Evolutionary conservation across 352 stramenopile species (phyloP), one percentile per base, ranked within the genome.

Genomic region (Pythium scleroteichum): DNA sequence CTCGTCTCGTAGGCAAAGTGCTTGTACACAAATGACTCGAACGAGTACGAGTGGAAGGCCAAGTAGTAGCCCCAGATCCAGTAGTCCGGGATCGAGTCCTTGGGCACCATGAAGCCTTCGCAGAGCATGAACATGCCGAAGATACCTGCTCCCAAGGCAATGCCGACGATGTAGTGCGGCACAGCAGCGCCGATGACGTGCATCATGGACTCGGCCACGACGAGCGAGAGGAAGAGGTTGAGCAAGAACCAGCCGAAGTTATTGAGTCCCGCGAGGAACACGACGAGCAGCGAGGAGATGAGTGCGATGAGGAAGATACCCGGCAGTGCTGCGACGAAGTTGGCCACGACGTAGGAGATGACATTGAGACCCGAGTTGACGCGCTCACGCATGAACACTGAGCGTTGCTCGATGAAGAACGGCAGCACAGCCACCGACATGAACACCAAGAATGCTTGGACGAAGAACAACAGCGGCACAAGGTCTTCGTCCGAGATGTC

Each of bases 81-180:
- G 50, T 71, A 76, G 24, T 59, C 41, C 17, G 73, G 73, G 35
- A 89, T 87, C 46, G 46, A 14, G 16, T 53, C 10, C 64, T 85
- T 75, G 16, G 76, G 69, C 12, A 73, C 75, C 41, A 82, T 54
- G 32, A 96, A 95, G n/a, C 87, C 88, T 63, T 94, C 82, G 51
- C 81, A 90, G 13, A 94, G 77, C 79, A 93, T 95, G 44, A 95
- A 92, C 67, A 96, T 90, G 40, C 87, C 88, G 48, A 93, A 94
- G 47, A 92, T 47, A 47, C 88, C 84, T 6, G 84, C 87, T 3
- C 75, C 82, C 22, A 95, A 55, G 13, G 85, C 87, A 46, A 96
- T 94, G 13, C 86, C 88, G 59, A 92, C 90, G 60, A 96, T 93
- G 67, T 94, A 90, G 45, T 95, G 83, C 13, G 88, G 85, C 32